Evolutionary conservation across 768 basidiomycete species (phyloP).

Genomic region (Auriscalpium vulgare): DNA sequence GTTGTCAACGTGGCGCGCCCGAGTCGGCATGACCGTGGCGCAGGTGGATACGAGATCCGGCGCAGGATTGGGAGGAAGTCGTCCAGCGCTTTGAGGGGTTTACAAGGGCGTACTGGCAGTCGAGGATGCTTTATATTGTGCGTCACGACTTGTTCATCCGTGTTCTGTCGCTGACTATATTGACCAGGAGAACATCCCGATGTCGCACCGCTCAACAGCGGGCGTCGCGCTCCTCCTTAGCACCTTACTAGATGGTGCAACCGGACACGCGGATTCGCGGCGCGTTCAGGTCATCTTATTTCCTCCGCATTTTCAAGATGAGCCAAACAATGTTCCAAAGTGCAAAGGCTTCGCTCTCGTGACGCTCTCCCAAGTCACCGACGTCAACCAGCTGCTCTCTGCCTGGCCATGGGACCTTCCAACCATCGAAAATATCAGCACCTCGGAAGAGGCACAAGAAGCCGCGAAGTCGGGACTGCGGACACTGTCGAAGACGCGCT

Average conservation of each 20-base stretch:
- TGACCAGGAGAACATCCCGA: slow-evolving; percentile 63
- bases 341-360: slow-evolving; percentile 76
- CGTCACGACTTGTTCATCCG: slow-evolving; percentile 16
- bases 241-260: slow-evolving; percentile 13
- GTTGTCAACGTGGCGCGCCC: slow-evolving; percentile 29
- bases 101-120: slow-evolving; percentile 49
- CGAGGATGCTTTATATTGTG: slow-evolving; percentile 62
- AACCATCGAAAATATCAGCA: background rate
- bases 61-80: slow-evolving; percentile 36
- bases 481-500: slow-evolving; percentile 43
- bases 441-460: slow-evolving; percentile 23
- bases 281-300: slow-evolving; percentile 46
- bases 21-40: slow-evolving; percentile 18
- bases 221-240: slow-evolving; percentile 33
- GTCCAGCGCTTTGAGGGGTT: slow-evolving; percentile 19
- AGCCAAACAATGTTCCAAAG: slow-evolving; percentile 41
- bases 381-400: slow-evolving; percentile 34
- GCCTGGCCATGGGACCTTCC: slow-evolving; percentile 56
- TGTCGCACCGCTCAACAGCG: slow-evolving; percentile 41
- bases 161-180: background rate
- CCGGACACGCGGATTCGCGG: background rate
- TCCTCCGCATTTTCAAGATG: slow-evolving; percentile 59
- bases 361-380: slow-evolving; percentile 35
- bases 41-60: slow-evolving; percentile 61
- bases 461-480: slow-evolving; percentile 56